Conservation (phyloP, 257 asterid species). For the Leptodermis oblonga region DNA sequence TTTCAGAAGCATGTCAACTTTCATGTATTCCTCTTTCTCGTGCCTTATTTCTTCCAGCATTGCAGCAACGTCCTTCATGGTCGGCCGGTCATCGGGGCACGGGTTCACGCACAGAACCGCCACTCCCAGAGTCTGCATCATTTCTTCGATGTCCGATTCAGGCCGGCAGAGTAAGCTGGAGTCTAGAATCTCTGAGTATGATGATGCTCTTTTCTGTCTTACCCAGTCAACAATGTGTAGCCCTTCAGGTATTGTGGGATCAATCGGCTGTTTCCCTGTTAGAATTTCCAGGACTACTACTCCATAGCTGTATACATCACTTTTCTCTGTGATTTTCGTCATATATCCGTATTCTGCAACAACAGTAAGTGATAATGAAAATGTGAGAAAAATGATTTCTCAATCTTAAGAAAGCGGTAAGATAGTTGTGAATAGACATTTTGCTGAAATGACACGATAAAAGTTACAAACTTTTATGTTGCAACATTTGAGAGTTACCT, state of each 20-base stretch:
- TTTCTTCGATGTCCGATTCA: conserved; percentile 59
- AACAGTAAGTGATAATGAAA: not conserved
- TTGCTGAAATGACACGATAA: too few species aligned
- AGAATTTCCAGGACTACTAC: conserved; percentile 76
- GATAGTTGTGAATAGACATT: too few species aligned
- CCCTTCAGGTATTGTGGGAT: conserved; percentile 78
- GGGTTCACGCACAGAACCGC: conserved; percentile 76
- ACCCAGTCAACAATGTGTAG: conserved; percentile 87
- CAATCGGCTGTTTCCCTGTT: conserved; percentile 77
- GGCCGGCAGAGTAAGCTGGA: conserved; percentile 40
- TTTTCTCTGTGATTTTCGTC: conserved; percentile 78
- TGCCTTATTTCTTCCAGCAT: conserved; percentile 76
- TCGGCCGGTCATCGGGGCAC: conserved; percentile 68
- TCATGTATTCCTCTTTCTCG: conserved; percentile 48
- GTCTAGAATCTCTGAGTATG: conserved; percentile 40
- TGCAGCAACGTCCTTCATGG: conserved; percentile 79
- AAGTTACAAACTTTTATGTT: too few species aligned
- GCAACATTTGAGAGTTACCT: too few species aligned
- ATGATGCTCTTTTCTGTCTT: conserved; percentile 31
- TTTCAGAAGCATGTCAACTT: conserved; percentile 40
- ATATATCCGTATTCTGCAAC: conserved; percentile 75
- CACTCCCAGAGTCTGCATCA: conserved; percentile 79
- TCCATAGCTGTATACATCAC: conserved; percentile 81
- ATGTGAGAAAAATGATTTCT: too few species aligned
- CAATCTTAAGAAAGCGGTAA: too few species aligned